Percentiles rank a stretch among this genome's conserved stretches.
phyloP scores from a whole-genome alignment of 2,329 filamentous ascomycete genomes.

The Coleophoma eucalyptorum region DNA sequence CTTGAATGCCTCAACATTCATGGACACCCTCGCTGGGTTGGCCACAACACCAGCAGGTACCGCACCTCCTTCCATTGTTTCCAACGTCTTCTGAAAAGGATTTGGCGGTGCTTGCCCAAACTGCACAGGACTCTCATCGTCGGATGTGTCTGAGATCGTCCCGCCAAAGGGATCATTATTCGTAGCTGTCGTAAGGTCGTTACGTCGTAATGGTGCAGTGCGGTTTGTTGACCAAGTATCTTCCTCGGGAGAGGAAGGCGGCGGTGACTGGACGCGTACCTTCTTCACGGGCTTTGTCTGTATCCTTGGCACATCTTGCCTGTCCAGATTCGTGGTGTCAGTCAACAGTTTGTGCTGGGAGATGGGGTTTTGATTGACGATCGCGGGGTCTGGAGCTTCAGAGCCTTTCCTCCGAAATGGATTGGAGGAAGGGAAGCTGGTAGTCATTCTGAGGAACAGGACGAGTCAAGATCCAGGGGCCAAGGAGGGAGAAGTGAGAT shows the following conservation, averaged over 20 bases:
- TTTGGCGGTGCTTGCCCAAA: conserved; percentile 36
- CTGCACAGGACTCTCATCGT: conserved; percentile 16
- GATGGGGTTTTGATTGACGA: conserved; percentile 9
- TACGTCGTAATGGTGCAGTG: conserved; percentile 24
- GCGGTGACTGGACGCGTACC: conserved; percentile 63
- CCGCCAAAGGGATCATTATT: conserved; percentile 26
- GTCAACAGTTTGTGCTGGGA: conserved; percentile 3
- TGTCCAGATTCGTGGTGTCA: conserved; percentile 2
- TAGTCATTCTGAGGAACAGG: conserved; percentile 15
- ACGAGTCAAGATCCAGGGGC: conserved; percentile 7
- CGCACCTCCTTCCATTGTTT: conserved; percentile 39
- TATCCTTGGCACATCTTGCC: conserved; percentile 17
- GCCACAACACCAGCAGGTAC: conserved; percentile 9
- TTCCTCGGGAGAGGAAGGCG: conserved; percentile 40
- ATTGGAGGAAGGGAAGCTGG: conserved; percentile 25
- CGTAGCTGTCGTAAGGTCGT: conserved; percentile 16
- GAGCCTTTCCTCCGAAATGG: conserved; percentile 26
- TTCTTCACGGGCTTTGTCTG: conserved; percentile 56
- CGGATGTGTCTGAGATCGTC: conserved; percentile 25
- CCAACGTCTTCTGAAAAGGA: conserved; percentile 53
- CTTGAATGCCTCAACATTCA: conserved; percentile 78
- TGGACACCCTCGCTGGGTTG: conserved; percentile 34
- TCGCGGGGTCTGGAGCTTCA: not conserved
- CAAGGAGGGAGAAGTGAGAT: conserved; percentile 29
- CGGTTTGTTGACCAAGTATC: conserved; percentile 19